Base-by-base conservation (phyloP, 2,329 filamentous ascomycete genomes). In the Talaromyces albobiverticillius region DNA sequence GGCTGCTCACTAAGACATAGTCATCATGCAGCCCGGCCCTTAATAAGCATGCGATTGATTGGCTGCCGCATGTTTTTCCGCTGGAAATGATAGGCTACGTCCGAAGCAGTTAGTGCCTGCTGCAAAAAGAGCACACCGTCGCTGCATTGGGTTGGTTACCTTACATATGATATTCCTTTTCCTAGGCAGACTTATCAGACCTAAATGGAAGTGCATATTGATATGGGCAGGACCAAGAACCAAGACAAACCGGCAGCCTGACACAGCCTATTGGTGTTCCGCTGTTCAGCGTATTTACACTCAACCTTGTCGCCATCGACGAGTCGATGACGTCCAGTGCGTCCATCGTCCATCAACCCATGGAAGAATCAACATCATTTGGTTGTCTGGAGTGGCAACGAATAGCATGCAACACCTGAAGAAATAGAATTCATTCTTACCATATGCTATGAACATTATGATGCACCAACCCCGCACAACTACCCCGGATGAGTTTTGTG, bases 391-490 rank as follows among this genome's bases (percentile, higher is more conserved):
- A n/a, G n/a, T n/a, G n/a, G n/a, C 46, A 18, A 13, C 46, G 46
- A 40, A 41, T 49, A 29, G 34, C 26, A 16, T 20, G 10, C 11
- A 36, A 14, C 29, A n/a, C n/a, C n/a, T n/a, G 32, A 36, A 36
- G 32, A 36, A 34, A 36, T 36, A 36, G 32, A 16, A 8, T 34
- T 34, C 8, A 34, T 10, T 34, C 5, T 3, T 13, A 34, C 13
- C 13, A 36, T 36, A 16, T 36, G 13, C 13, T 16, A 36, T 36
- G 32, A 36, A 6, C 5, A 10, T 29, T 5, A 40, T 23, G 23
- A 43, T 43, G 20, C 14, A 11, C 41, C 31, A 46, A 46, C 50
- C 50, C 50, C 50, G 50, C 50, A 52, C 50, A 46, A 18, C 41
- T 52, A 38, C 41, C 50, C 50, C 50, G 32, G 50, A 52, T 20